Conservation (phyloP, 2,329 filamentous ascomycete species). For the Cercospora citrullina region DNA sequence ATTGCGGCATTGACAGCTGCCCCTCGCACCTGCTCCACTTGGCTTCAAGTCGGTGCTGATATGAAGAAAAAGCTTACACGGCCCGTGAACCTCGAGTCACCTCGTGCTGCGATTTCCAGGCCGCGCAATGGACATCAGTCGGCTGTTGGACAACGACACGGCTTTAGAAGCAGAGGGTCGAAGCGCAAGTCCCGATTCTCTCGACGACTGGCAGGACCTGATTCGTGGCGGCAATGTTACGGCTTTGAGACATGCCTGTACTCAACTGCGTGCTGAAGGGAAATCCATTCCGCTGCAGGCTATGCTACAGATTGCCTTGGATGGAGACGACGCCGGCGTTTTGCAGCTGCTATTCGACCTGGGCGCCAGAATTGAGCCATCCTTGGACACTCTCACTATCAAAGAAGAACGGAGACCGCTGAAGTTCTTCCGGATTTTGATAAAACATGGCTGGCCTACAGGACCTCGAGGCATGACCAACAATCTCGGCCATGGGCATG, state of each 20-base stretch:
- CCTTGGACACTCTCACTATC: constrained; percentile 11
- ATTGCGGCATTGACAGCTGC: not conserved
- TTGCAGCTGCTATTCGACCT: constrained; percentile 11
- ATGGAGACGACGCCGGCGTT: not conserved
- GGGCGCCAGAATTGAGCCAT: constrained; percentile 10
- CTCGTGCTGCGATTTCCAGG: not conserved
- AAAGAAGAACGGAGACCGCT: constrained; percentile 9
- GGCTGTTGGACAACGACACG: not conserved
- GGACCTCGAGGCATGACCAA: constrained; percentile 17
- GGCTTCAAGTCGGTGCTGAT: not conserved
- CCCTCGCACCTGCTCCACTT: not conserved
- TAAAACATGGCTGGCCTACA: constrained; percentile 15
- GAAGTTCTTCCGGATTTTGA: constrained; percentile 11
- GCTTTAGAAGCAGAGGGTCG: not conserved
- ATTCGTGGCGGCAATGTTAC: not conserved
- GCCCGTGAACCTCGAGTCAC: not conserved
- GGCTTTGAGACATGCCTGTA: not conserved
- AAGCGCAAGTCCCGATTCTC: not conserved
- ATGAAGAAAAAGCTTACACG: not conserved
- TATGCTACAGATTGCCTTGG: constrained; percentile 14
- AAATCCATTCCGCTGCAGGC: constrained; percentile 3
- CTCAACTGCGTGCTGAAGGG: not conserved
- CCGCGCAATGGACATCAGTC: constrained; percentile 12
- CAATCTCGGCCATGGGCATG: constrained; percentile 15
- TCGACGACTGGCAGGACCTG: not conserved